Conservation (phyloP, 75 land plant genomes). For the Pinus albicaulis region DNA sequence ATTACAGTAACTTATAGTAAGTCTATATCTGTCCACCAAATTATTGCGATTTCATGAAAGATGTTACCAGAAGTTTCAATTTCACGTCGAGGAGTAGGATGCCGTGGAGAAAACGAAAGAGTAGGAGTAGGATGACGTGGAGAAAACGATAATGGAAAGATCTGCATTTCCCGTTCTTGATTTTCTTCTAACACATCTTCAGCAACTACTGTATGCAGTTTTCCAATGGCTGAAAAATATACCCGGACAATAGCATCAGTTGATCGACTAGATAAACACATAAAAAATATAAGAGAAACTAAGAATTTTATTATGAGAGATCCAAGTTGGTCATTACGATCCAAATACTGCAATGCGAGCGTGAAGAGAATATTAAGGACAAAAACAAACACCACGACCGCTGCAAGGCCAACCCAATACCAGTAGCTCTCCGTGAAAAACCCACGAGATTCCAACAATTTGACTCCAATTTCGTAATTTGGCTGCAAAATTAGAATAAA, state of each 20-base stretch:
- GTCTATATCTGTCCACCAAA: no score
- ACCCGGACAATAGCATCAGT: not conserved
- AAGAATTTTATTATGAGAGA: slow-evolving; percentile 18
- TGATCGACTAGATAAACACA: not conserved
- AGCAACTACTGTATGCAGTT: slow-evolving; percentile 32
- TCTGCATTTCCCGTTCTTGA: not conserved
- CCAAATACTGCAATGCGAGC: slow-evolving; percentile 22
- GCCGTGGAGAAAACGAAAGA: no score
- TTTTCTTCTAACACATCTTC: slow-evolving; percentile 29
- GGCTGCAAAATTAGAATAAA: slow-evolving; percentile 2
- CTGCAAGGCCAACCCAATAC: slow-evolving; percentile 40
- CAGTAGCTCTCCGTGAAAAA: slow-evolving; percentile 20
- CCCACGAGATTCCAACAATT: slow-evolving; percentile 12
- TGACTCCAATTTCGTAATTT: not conserved
- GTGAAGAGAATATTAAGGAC: slow-evolving; percentile 34
- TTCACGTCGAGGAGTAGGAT: no score
- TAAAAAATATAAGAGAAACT: slow-evolving; percentile 28
- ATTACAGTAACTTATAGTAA: no score
- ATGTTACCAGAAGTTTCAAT: no score
- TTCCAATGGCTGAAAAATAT: slow-evolving; percentile 21
- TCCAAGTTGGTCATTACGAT: slow-evolving; percentile 18
- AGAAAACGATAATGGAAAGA: not conserved
- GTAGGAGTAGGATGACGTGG: no score
- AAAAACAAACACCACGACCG: slow-evolving; percentile 25
- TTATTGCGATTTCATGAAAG: no score